Evolutionary conservation across 768 basidiomycete species (phyloP).

Genomic region (Tricholoma bakamatsutake): DNA sequence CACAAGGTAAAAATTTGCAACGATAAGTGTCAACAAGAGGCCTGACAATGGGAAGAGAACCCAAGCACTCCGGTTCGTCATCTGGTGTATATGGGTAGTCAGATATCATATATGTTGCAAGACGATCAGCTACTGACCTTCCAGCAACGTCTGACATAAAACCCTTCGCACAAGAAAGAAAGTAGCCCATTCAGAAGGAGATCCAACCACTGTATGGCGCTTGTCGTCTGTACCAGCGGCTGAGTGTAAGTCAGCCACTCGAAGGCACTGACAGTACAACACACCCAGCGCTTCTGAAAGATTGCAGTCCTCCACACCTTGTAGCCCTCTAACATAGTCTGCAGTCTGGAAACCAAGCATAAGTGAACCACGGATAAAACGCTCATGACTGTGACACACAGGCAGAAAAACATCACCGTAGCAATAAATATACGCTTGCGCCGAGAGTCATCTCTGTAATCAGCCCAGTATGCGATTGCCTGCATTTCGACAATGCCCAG

Average conservation of each 20-base stretch:
- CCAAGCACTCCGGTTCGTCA: constrained; percentile 33
- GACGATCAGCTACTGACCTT: constrained; percentile 28
- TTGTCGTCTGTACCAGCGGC: constrained; percentile 24
- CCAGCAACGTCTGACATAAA: constrained; percentile 47
- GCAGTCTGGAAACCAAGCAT: constrained; percentile 20
- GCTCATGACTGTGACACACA: constrained; percentile 25
- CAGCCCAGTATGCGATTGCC: constrained; percentile 34
- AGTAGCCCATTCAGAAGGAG: constrained; percentile 44
- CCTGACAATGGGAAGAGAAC: constrained; percentile 27
- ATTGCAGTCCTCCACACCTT: constrained; percentile 36
- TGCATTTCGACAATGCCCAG: constrained; percentile 38
- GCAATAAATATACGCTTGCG: constrained; percentile 36
- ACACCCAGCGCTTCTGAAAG: constrained; percentile 27
- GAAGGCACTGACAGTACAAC: constrained; percentile 3
- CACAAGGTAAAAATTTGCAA: constrained; percentile 37
- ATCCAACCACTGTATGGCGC: constrained; percentile 37
- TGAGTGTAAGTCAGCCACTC: background rate
- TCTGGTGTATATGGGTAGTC: constrained; percentile 20
- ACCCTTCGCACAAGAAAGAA: constrained; percentile 40
- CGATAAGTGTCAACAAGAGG: constrained; percentile 27
- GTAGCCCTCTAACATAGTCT: constrained; percentile 35
- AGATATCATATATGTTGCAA: background rate
- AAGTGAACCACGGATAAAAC: background rate
- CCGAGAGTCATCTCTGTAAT: constrained; percentile 38
- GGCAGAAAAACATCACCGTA: constrained; percentile 31